Percentiles rank a stretch among this genome's conserved stretches.
Conservation (phyloP, 495 filamentous ascomycete species). For the Sphaerosporella brunnea region DNA sequence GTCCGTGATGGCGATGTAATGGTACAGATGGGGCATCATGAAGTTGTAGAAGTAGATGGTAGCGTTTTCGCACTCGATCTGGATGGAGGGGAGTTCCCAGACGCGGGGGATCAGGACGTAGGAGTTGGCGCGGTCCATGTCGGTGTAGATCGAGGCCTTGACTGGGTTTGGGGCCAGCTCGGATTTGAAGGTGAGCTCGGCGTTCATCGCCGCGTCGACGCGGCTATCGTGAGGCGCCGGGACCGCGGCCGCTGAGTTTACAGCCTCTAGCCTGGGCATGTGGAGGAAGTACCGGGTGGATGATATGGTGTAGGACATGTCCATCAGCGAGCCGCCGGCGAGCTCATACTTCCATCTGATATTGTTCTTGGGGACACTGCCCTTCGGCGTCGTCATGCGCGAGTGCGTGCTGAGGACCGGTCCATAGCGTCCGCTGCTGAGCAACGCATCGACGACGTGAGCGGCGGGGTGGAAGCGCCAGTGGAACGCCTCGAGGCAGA, state of each 20-base stretch:
- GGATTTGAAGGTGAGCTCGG: constrained; percentile 21
- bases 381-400: constrained; percentile 1
- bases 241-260: constrained; percentile 25
- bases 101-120: constrained; percentile 20
- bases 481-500: constrained; percentile 46
- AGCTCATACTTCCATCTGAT: constrained; percentile 40
- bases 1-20: constrained; percentile 28
- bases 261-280: constrained; percentile 25
- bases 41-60: constrained; percentile 28
- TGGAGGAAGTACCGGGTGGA: constrained; percentile 30
- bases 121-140: constrained; percentile 19
- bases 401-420: constrained; percentile 14
- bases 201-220: constrained; percentile 19
- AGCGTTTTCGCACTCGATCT: constrained; percentile 28
- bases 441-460: constrained; percentile 28
- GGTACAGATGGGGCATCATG: constrained; percentile 29
- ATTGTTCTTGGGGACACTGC: constrained; percentile 28
- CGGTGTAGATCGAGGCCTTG: constrained; percentile 21
- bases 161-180: constrained; percentile 6
- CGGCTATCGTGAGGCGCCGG: neutral
- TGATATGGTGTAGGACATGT: constrained; percentile 36
- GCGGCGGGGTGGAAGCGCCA: constrained; percentile 37
- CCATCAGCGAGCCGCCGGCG: constrained; percentile 42
- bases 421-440: constrained; percentile 23
- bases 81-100: constrained; percentile 26